Evolutionary conservation across 1,139 yeast species (phyloP).

Genomic region (Oligophagozyma castellii): DNA sequence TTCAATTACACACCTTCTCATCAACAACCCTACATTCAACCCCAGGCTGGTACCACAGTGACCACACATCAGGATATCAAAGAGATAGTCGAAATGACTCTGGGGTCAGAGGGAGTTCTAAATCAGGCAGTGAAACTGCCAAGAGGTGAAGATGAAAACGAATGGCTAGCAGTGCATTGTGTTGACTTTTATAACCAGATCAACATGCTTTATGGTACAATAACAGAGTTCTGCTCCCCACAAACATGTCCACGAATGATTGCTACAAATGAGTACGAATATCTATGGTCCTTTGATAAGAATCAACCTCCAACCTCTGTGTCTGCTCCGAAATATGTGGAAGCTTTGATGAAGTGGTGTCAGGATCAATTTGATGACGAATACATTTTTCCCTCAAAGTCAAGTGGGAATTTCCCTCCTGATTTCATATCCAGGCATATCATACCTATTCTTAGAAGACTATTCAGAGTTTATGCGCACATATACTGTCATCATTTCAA

Average conservation of each 20-base stretch:
- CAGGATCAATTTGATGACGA: constrained; percentile 85
- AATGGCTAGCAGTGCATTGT: constrained; percentile 93
- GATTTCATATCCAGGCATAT: constrained; percentile 59
- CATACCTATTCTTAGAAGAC: constrained; percentile 74
- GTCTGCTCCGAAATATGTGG: constrained; percentile 91
- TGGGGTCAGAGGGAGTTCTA: constrained; percentile 83
- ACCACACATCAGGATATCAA: constrained; percentile 60
- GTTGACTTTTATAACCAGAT: constrained; percentile 89
- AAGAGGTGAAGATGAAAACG: constrained; percentile 80
- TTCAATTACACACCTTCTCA: constrained; percentile 26
- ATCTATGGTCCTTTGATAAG: constrained; percentile 51
- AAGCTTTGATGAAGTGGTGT: constrained; percentile 86
- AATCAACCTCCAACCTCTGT: constrained; percentile 62
- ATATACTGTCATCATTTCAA: constrained; percentile 96
- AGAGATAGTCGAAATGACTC: constrained; percentile 82
- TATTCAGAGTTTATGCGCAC: constrained; percentile 95
- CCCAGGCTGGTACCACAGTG: constrained; percentile 24
- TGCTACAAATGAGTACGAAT: constrained; percentile 93
- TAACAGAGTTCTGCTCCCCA: constrained; percentile 94
- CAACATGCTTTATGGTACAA: constrained; percentile 91
- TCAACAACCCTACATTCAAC: constrained; percentile 23
- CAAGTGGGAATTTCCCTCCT: constrained; percentile 72
- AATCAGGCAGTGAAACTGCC: constrained; percentile 92
- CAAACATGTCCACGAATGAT: constrained; percentile 88
- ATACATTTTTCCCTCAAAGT: constrained; percentile 74